phyloP scores from a whole-genome alignment of 352 stramenopile species.

The Pythium utonaiense region DNA sequence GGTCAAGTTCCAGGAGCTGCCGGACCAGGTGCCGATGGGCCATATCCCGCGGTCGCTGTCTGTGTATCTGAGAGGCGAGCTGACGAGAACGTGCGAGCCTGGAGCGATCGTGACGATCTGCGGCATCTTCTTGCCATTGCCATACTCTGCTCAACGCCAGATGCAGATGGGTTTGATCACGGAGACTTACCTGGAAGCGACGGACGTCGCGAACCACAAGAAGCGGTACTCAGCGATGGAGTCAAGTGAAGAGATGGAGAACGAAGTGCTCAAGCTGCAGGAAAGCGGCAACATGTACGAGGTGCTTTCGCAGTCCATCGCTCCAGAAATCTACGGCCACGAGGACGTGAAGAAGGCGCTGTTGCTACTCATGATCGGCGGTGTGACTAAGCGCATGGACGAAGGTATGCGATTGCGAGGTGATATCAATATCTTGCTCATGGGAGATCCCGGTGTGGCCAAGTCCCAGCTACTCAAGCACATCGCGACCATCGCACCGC shows the following conservation, averaged over 20 bases:
- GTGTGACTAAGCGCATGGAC: constrained; percentile 87
- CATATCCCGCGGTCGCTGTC: constrained; percentile 95
- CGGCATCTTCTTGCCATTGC: constrained; percentile 94
- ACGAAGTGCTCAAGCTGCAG: constrained; percentile 62
- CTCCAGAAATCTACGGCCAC: constrained; percentile 99
- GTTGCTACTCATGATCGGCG: constrained; percentile 96
- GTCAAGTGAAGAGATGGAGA: constrained; percentile 82
- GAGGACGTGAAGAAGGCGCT: constrained; percentile 99
- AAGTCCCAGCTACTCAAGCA: constrained; percentile 99
- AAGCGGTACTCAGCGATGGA: constrained; percentile 95
- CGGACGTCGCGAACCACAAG: constrained; percentile 96
- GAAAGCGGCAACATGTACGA: constrained; percentile 88
- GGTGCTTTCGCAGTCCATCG: constrained; percentile 93
- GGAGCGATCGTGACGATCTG: constrained; percentile 97
- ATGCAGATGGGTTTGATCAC: constrained; percentile 97
- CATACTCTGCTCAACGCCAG: constrained; percentile 90
- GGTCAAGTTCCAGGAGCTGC: constrained; percentile 94
- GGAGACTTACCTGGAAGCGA: constrained; percentile 96
- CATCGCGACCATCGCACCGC: constrained; percentile 94
- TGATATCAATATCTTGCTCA: constrained; percentile 99
- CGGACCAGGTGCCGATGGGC: constrained; percentile 96
- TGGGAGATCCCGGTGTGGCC: constrained; percentile 97
- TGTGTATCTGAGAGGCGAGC: constrained; percentile 89
- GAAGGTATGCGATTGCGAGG: constrained; percentile 96
- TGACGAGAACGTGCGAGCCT: constrained; percentile 91